Base-by-base conservation (phyloP, 2,329 filamentous ascomycete species). In the Hymenoscyphus albidus region DNA sequence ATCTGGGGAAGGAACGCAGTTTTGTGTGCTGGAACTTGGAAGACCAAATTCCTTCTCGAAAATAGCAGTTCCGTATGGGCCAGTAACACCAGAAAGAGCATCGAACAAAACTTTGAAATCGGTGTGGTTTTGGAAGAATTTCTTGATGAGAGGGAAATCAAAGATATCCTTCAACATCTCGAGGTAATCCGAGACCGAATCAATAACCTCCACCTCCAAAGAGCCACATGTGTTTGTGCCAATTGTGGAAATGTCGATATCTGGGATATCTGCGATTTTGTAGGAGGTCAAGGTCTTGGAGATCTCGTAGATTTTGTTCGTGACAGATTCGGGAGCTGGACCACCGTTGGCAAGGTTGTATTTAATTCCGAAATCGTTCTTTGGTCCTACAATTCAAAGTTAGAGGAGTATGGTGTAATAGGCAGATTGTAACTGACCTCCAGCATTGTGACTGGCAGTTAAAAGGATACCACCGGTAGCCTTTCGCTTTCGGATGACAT, bases 41-140 rank as follows among this genome's bases (percentile, higher is more conserved):
- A 97, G 87, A 32, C 93, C 93, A 60, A 99, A 88, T 82, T 98
- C 94, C 75, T 92, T 86, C 79, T 96, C 89, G 76, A 99, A 98
- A 77, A 99, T 97, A 74, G 92, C 93, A 71, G 90, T 89, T 72
- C 93, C 95, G 76, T 99, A 99, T 35, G 92, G 92, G 54, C 95
- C 95, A 62, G 95, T 99, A 71, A 99, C 95, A 78, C 95, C 95
- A 77, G 90, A 89, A 65, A 99, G 88, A 66, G 89, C 95, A 75
- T 99, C 95, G 73, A 99, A 99, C 68, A 99, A 88, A 59, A 99
- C 88, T 82, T 96, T 97, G 86, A 98, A 99, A 79, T 96, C 91
- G 57, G 88, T 83, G 81, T 98, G 91, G 66, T 87, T 81, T 73
- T 86, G 83, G 78, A 99, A 91, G 85, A 98, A 99, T 73, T 88